phyloP scores from a whole-genome alignment of 352 stramenopile genomes.

The Phytophthora kernoviae region DNA sequence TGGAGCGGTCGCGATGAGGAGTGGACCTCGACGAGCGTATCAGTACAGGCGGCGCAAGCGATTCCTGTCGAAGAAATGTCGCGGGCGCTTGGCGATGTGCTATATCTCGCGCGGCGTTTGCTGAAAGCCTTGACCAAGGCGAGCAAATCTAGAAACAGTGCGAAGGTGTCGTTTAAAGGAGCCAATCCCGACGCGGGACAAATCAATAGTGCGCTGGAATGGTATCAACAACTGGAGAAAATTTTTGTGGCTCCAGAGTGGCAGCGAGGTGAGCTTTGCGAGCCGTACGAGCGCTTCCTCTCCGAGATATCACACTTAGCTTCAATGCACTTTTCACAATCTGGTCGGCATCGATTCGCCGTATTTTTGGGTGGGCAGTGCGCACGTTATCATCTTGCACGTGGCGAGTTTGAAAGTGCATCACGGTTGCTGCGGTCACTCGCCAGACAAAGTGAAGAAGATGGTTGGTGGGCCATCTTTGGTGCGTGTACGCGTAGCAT shows the following conservation, averaged over 20 bases:
- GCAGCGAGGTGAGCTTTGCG: slow-evolving; percentile 16
- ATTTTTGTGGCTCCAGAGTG: slow-evolving; percentile 42
- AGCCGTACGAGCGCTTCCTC: slow-evolving; percentile 57
- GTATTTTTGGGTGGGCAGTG: slow-evolving; percentile 80
- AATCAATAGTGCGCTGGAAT: slow-evolving; percentile 15
- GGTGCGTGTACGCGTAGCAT: slow-evolving; percentile 57
- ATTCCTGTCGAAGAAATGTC: slow-evolving; percentile 69
- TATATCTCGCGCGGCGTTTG: slow-evolving; percentile 74
- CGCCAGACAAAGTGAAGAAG: slow-evolving; percentile 71
- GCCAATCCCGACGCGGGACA: background rate
- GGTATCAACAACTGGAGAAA: slow-evolving; percentile 60
- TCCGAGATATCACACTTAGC: slow-evolving; percentile 78
- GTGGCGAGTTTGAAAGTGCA: slow-evolving; percentile 65
- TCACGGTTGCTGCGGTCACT: slow-evolving; percentile 71
- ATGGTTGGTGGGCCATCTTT: slow-evolving; percentile 78
- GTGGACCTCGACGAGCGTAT: slow-evolving; percentile 53
- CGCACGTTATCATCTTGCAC: slow-evolving; percentile 59
- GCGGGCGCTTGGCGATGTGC: slow-evolving; percentile 59
- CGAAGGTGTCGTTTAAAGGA: slow-evolving; percentile 13
- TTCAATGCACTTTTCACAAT: slow-evolving; percentile 76
- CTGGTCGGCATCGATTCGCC: slow-evolving; percentile 73
- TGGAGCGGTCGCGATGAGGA: slow-evolving; percentile 75
- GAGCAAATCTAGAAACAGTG: slow-evolving; percentile 5
- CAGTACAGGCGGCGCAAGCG: slow-evolving; percentile 42
- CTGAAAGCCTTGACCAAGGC: slow-evolving; percentile 50